Evolutionary conservation across 106 monocot species (phyloP).

Genomic region (Hemerocallis citrina): DNA sequence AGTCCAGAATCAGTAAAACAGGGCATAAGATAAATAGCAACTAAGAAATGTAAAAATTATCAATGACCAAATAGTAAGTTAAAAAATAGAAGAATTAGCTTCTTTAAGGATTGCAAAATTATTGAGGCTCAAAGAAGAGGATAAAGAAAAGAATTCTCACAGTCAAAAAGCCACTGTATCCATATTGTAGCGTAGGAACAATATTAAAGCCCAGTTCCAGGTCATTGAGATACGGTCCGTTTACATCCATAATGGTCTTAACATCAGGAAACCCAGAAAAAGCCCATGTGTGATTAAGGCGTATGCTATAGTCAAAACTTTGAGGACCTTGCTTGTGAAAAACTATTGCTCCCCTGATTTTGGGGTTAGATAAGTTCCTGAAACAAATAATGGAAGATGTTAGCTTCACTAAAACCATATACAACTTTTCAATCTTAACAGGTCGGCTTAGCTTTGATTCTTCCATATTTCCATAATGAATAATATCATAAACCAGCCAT

Average conservation of each 20-base stretch:
- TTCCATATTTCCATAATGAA: not conserved
- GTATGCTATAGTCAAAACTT: constrained; percentile 84
- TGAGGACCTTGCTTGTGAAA: constrained; percentile 76
- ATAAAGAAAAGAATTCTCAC: constrained; percentile 18
- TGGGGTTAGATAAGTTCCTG: constrained; percentile 82
- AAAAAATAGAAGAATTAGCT: not conserved
- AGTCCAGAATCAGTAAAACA: not conserved
- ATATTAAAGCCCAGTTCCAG: constrained; percentile 59
- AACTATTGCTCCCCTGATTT: constrained; percentile 76
- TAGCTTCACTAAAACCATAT: not conserved
- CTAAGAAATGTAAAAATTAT: not conserved
- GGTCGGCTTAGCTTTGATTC: not conserved
- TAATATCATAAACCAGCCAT: not conserved
- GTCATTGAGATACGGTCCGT: constrained; percentile 80
- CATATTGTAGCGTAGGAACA: constrained; percentile 72
- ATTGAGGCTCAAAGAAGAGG: too few species aligned
- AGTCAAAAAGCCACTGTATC: constrained; percentile 82
- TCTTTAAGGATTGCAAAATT: not conserved
- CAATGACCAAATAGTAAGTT: not conserved
- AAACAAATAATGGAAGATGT: constrained; percentile 1
- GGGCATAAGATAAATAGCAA: not conserved
- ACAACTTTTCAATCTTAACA: not conserved
- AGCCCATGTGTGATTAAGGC: constrained; percentile 89
- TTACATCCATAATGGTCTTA: constrained; percentile 85
- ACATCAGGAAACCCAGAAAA: constrained; percentile 87